Conservation (phyloP, 169 alveolate genomes). For the Eimeria tenella region DNA sequence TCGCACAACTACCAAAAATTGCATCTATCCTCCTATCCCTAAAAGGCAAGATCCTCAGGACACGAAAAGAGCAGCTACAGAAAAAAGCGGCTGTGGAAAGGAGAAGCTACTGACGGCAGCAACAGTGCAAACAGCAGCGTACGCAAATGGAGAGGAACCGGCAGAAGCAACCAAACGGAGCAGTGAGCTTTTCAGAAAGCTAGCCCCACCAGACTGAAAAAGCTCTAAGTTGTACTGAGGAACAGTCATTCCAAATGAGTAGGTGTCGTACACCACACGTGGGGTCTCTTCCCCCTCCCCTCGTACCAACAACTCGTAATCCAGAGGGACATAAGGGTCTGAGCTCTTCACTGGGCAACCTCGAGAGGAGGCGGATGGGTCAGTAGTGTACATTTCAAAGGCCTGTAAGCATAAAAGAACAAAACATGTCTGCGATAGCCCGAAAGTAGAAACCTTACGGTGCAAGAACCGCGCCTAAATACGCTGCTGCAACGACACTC, state of each 20-base stretch:
- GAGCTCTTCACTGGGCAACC: constrained; percentile 45
- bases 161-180: neutral
- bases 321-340: constrained; percentile 68
- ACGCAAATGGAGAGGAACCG: neutral
- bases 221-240: constrained; percentile 81
- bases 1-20: too few species aligned
- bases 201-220: constrained; percentile 83
- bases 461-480: neutral
- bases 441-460: neutral
- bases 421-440: neutral
- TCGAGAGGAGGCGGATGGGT: constrained; percentile 41
- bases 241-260: constrained; percentile 82
- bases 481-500: too few species aligned
- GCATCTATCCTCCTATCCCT: too few species aligned
- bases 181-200: neutral
- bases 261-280: constrained; percentile 80
- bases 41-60: too few species aligned
- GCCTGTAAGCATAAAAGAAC: constrained; percentile 41
- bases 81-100: neutral
- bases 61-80: neutral
- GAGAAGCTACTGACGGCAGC: too few species aligned
- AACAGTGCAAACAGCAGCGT: neutral
- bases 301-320: constrained; percentile 80
- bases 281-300: constrained; percentile 78
- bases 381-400: constrained; percentile 39